Evolutionary conservation across 805 yeast species (phyloP), one percentile per base, ranked within the genome.

Genomic region (Pichia insulana): DNA sequence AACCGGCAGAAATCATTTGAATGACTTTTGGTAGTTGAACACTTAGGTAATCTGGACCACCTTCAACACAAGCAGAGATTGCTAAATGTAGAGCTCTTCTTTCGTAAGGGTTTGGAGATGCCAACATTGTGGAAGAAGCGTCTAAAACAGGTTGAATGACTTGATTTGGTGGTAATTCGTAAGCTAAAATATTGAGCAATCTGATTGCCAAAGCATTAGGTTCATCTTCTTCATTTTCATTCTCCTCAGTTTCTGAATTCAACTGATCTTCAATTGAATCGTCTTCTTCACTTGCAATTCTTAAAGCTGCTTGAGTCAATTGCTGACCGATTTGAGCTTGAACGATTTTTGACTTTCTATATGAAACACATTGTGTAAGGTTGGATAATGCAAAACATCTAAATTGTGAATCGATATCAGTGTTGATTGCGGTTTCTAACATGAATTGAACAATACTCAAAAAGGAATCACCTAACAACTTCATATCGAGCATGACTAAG

Each of bases 11-110:
- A 37, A 90, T 65, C 45, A 79, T 74, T 40, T 87, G 86, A 41
- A 88, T 73, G 48, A 92, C 67, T 56, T 79, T 80, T 46, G 75
- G 74, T 47, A 89, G 65, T 58, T 88, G 90, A 37, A 82, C 72
- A 37, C 88, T 74, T 55, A 84, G 74, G 63, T 73, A 90, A 58
- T 92, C 99, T 48, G 97, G 97, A 34, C 97, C 90, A 60, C 97
- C 98, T 49, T 83, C 76, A 36, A 84, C 84, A 40, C 90, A 78
- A 44, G 78, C 85, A 54, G 94, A 87, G 49, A 92, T 68, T 28
- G 95, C 76, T 54, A 86, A 69, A 40, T 88, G 70, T 42, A 83
- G 92, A 46, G 94, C 96, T 67, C 96, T 80, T 69, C 94, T 80
- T 67, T 83, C 87, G 50, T 75, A 80, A 48, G 73, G 71, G 59